Percentiles rank a stretch among this genome's conserved stretches.
phyloP scores from a whole-genome alignment of 1,284 basidiomycete genomes.

The Malassezia sympodialis region DNA sequence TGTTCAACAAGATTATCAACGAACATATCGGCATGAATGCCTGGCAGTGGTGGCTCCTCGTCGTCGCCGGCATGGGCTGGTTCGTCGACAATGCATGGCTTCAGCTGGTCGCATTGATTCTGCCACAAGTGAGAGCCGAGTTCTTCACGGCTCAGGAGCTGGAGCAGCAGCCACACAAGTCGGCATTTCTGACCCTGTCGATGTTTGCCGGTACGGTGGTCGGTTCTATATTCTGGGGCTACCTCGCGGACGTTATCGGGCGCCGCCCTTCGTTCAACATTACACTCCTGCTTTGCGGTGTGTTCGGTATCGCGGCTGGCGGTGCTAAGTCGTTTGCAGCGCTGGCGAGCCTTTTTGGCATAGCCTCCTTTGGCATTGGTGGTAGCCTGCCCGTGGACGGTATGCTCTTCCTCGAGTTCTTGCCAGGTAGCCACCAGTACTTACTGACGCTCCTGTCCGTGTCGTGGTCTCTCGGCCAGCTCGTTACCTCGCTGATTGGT shows the following conservation, averaged over 20 bases:
- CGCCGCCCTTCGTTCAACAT: conserved; percentile 42
- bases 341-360: conserved; percentile 36
- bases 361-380: conserved; percentile 38
- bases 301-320: conserved; percentile 41
- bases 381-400: conserved; percentile 44
- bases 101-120: conserved; percentile 38
- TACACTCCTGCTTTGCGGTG: conserved; percentile 38
- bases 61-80: conserved; percentile 31
- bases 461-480: conserved; percentile 44
- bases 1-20: conserved; percentile 42
- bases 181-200: conserved; percentile 33
- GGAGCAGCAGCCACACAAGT: conserved; percentile 2
- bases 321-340: conserved; percentile 35
- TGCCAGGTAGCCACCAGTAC: conserved; percentile 36
- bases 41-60: conserved; percentile 24
- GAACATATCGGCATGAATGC: conserved; percentile 41
- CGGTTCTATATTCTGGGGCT: conserved; percentile 39
- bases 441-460: conserved; percentile 39
- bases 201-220: conserved; percentile 36
- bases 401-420: conserved; percentile 43
- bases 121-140: conserved; percentile 36
- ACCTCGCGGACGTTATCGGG: conserved; percentile 41
- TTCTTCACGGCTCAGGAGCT: conserved; percentile 22
- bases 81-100: conserved; percentile 40
- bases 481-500: conserved; percentile 35